Base-by-base conservation (phyloP, 2,329 filamentous ascomycete genomes). In the Beauveria sp. region DNA sequence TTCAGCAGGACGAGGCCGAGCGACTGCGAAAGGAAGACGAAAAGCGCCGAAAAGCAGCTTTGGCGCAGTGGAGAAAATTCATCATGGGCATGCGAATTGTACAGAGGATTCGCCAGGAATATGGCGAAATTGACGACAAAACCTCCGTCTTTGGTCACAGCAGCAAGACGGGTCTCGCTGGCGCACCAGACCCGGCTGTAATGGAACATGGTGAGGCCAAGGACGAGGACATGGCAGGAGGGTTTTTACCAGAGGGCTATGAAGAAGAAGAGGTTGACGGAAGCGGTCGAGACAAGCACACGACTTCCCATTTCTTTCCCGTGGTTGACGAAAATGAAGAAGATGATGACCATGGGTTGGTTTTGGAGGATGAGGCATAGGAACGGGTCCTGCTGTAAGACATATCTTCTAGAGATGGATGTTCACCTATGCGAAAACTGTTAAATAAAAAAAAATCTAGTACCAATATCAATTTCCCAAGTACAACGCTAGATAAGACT, bases 51-150 rank as follows among this genome's bases (percentile, higher is more conserved):
- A 92, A 89, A 64, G 80, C 83, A 14, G 86, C 89, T 1, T 71
- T 98, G 51, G 83, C 82, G 1, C 84, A 86, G 66, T 99, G 95
- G 95, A 84, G 90, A 62, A 96, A 90, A 73, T 91, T 97, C 67
- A 74, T 96, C 16, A 90, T 93, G 79, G 93, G 93, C 0, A 71
- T 97, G 74, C 82, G 91, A 3, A 95, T 98, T 62, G 81, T 91
- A 22, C 83, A 95, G 71, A 82, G 91, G 54, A 87, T 96, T 46
- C 81, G 81, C 46, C 81, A 86, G 60, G 90, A 96, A 63, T 96
- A 96, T 71, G 90, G 89, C 1, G 81, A 86, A 43, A 76, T 83
- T 4, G 77, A 78, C 49, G 79, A 81, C 10, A 74, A 75, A 28
- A 74, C 79, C 3, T 81, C 85, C 18, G 79, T 83, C 1, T 78